Base-by-base conservation (phyloP, 176 grass and related monocot species). In the Triticum timopheevii region DNA sequence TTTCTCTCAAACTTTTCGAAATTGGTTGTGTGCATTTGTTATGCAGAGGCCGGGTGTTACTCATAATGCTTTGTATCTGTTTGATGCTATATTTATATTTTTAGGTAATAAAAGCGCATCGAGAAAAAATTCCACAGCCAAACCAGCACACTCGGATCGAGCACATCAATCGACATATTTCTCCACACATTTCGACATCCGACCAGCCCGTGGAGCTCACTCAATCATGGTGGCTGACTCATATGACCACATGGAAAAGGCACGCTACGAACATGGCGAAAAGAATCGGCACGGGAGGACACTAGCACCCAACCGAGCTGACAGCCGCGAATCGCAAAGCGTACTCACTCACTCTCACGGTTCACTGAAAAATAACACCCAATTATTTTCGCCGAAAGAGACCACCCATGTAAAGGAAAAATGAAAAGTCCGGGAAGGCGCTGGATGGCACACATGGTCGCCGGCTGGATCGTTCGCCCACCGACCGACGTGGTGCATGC, bases 401-500 rank as follows among this genome's bases (percentile, higher is more conserved):
- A 45, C 61, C 11, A 27, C 9, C 13, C 8, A 34, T 6, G 47
- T 1, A 67, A 30, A 33, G 10, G 16, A 35, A 35, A 35, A 20
- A 19, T 0, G 19, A 24, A 72, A 72, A 40, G 2, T 10, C 24
- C 3, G 2, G 1, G 36, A 42, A 72, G 69, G 36, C 20, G 69
- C 69, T 72, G 16, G 67, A 69, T 2, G 33, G 67, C 7, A 10
- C n/a, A 75, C 72, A 50, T 42, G 45, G 4, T 30, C 40, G 72
- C 31, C 8, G 31, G 7, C 31, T 20, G 31, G 31, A 69, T 69
- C 13, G 28, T 19, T 19, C 16, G 65, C 16, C 28, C 13, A 16
- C 31, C 30, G 42, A 15, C 13, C 13, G 73, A 76, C 73, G 80
- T 45, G 83, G 83, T 83, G 81, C 76, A 80, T 73, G 89, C 76